Evolutionary conservation across 495 filamentous ascomycete genomes (phyloP), one percentile per base, ranked within the genome.

Genomic region (Chaetomium fimeti): DNA sequence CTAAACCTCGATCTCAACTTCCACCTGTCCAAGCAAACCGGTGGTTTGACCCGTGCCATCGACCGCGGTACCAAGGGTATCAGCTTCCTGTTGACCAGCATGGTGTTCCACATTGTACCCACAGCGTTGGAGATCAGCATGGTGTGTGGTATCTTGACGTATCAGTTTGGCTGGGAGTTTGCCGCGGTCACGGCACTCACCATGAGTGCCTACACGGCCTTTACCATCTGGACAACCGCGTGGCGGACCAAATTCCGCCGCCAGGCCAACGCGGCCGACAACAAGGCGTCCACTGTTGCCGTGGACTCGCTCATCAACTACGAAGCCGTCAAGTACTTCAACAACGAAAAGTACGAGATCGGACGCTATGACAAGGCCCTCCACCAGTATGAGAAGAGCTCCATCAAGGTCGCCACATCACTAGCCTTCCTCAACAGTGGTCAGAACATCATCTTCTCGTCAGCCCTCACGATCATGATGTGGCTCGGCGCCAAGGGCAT

Each of bases 281-380:
- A 98, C 74, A 89, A 88, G 68, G 95, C 91, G 13, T 93, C 93
- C 12, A 98, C 93, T 0, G 91, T 97, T 36, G 94, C 93, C 1
- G 93, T 98, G 2, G 94, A 98, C 76, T 93, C 92, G 2, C 79
- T 98, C 38, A 96, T 98, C 79, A 98, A 98, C 77, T 98, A 97
- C 71, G 94, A 98, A 74, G 95, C 94, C 18, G 94, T 98, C 67
- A 98, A 98, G 78, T 97, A 98, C 80, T 98, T 98, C 83, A 98
- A 98, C 77, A 98, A 98, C 73, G 94, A 98, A 73, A 89, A 89
- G 69, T 97, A 91, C 67, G 94, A 98, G 75, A 89, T 94, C 49
- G 86, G 83, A 24, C 86, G 94, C 27, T 98, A 98, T 72, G 93
- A 97, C 74, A 85, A 88, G 66, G 91, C 94, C 0, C 81, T 98